Evolutionary conservation across 805 yeast genomes (phyloP), one percentile per base, ranked within the genome.

Genomic region (Candida sanyiensis): DNA sequence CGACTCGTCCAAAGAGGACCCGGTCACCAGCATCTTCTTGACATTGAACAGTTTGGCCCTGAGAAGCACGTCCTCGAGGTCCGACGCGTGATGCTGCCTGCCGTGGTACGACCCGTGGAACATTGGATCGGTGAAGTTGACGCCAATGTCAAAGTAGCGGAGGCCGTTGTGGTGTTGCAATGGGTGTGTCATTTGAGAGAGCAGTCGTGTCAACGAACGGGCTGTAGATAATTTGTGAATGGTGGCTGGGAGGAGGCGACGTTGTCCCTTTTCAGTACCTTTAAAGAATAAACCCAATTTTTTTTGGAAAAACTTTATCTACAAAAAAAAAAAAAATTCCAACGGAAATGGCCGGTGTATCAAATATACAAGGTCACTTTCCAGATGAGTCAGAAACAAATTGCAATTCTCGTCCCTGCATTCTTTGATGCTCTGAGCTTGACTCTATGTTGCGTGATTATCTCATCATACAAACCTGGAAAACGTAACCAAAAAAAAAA

Each of bases 51-150:
- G 58, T 35, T 67, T 65, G 0, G 96, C 95, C 31, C 95, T 69
- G 5, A 67, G 54, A 6, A 93, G 60, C 2, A 93, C 84, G 6
- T 69, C 64, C 11, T 63, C 66, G 4, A 85, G 58, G 58, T 93
- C 98, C 2, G 71, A 49, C 2, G 72, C 71, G 54, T 90, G 97
- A 39, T 73, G 67, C 30, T 69, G 70, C 21, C 77, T 73, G 11
- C 82, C 88, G 45, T 86, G 73, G 55, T 93, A 93, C 7, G 59
- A 45, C 1, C 98, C 98, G 34, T 69, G 71, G 58, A 85, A 93
- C 93, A 89, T 93, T 4, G 76, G 67, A 58, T 90, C 98, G 1
- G 96, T 82, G 54, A 90, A 70, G 57, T 90, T 90, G 50, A 87
- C 84, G 23, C 74, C 84, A 39, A 72, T 69, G 48, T 73, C 78